Percentiles rank a stretch among this genome's conserved stretches.
Conservation (phyloP, 441 rosid species). For the Syzygium syzygioides region DNA sequence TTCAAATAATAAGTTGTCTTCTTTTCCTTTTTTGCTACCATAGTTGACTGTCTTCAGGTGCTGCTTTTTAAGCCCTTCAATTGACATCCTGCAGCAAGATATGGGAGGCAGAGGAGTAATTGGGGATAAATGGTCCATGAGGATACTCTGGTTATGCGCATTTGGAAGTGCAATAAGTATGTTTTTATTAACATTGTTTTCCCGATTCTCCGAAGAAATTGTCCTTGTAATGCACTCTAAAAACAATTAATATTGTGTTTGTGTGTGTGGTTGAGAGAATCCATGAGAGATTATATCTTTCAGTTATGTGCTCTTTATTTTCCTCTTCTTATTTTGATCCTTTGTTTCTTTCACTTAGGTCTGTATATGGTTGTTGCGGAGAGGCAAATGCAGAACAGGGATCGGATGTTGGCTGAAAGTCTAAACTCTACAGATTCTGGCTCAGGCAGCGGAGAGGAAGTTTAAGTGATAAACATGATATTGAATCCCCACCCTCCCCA, state of each 20-base stretch:
- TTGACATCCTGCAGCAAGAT: conserved; percentile 23
- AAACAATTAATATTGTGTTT: neutral
- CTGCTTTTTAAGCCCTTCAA: neutral
- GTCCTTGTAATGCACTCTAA: neutral
- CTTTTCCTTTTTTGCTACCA: neutral
- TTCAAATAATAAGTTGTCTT: neutral
- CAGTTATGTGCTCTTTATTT: neutral
- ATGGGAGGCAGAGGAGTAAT: conserved; percentile 70
- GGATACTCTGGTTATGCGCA: conserved; percentile 83
- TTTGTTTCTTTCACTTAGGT: conserved; percentile 27
- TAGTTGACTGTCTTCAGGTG: neutral
- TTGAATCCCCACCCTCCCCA: neutral
- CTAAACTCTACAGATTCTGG: conserved; percentile 47
- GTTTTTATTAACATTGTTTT: neutral
- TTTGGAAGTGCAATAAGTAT: conserved; percentile 77
- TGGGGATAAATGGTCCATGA: conserved; percentile 82
- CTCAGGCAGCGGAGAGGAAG: conserved; percentile 33
- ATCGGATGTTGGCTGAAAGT: conserved; percentile 57
- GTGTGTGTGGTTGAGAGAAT: neutral
- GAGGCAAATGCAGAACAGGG: conserved; percentile 72
- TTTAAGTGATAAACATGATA: conserved; percentile 21
- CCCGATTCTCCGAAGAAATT: neutral
- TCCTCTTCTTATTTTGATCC: neutral
- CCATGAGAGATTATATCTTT: neutral
- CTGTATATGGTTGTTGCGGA: conserved; percentile 81